phyloP scores from a whole-genome alignment of 192 early-diverging fungal genomes.

The Paraglomus occultum region DNA sequence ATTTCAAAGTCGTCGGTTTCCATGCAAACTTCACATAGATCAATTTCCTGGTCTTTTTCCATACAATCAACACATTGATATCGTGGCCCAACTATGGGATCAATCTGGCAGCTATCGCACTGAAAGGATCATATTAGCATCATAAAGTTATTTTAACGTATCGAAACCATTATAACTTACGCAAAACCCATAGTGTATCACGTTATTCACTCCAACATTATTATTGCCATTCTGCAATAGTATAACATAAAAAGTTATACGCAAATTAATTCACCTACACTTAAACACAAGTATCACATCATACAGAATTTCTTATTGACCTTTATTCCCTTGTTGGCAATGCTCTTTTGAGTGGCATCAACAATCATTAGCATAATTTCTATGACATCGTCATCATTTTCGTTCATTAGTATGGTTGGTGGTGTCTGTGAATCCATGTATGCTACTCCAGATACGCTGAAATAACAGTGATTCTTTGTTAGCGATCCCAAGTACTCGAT shows the following conservation, averaged over 20 bases:
- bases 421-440: conserved; percentile 40
- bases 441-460: conserved; percentile 47
- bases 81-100: conserved; percentile 69
- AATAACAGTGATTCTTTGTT: conserved; percentile 12
- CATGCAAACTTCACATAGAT: conserved; percentile 64
- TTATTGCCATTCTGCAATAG: background rate
- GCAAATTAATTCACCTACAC: background rate
- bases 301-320: background rate
- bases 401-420: conserved; percentile 55
- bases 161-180: conserved; percentile 32
- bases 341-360: conserved; percentile 10
- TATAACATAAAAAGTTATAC: background rate
- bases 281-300: conserved; percentile 11
- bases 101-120: conserved; percentile 69
- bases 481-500: background rate
- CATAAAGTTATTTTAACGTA: too few relatives aligned
- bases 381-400: conserved; percentile 49
- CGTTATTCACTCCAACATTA: conserved; percentile 2
- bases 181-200: conserved; percentile 40
- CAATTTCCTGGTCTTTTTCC: conserved; percentile 53
- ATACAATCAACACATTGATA: conserved; percentile 68
- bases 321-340: conserved; percentile 21
- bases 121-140: conserved; percentile 31
- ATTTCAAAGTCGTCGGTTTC: background rate
- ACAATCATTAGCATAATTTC: conserved; percentile 43